Conservation (phyloP, 2,329 filamentous ascomycete genomes). For the Aspergillus pseudoviridinutans region DNA sequence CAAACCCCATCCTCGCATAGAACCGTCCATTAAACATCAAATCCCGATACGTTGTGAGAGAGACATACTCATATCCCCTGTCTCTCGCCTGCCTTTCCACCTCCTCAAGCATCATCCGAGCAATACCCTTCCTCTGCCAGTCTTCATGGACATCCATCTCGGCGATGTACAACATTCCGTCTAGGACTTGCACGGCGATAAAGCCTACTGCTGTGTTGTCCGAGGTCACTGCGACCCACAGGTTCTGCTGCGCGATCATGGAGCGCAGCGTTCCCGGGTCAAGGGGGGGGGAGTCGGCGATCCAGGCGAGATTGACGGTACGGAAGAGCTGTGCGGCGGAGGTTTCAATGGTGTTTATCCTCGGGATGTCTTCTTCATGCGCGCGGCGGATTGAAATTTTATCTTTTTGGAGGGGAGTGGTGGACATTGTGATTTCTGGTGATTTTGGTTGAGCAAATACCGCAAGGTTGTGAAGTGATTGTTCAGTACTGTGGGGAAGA, state of each 20-base stretch:
- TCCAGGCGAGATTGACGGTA: not conserved
- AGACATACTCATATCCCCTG: not conserved
- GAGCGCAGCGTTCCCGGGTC: not conserved
- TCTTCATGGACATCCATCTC: not conserved
- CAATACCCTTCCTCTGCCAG: not conserved
- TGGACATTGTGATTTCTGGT: not conserved
- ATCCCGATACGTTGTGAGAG: not conserved
- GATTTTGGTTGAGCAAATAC: not conserved
- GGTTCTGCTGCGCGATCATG: not conserved
- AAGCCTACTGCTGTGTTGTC: not conserved
- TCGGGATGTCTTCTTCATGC: not conserved
- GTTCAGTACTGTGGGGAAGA: too few species aligned
- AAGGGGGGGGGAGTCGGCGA: not conserved
- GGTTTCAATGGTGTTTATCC: not conserved
- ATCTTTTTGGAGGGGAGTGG: too few species aligned
- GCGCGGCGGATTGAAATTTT: not conserved
- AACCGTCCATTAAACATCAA: not conserved
- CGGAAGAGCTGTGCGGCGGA: not conserved
- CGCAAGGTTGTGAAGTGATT: too few species aligned
- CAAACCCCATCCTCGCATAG: not conserved
- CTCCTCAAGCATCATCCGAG: not conserved
- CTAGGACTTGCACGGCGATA: not conserved
- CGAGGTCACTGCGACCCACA: not conserved
- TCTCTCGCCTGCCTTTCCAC: not conserved
- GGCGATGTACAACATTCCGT: not conserved